These are phyloP conservation scores for Curvularia verruculosa DNA, from an alignment of 2,329 filamentous ascomycete species.

Conservation along the genomic window DNA sequence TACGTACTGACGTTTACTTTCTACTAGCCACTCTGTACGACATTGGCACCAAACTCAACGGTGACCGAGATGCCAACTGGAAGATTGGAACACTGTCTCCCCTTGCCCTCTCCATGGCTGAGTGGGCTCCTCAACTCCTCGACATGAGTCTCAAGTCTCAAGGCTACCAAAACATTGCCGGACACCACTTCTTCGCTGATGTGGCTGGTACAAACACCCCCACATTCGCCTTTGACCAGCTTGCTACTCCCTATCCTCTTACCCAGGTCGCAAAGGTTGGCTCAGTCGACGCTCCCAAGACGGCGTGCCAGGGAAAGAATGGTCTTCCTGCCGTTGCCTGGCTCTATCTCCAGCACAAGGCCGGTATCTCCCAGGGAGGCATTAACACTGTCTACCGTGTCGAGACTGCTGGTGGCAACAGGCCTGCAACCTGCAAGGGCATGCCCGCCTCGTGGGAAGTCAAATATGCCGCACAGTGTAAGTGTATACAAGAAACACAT, in stretches of 20 bases:
- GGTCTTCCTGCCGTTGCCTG: constrained; percentile 52
- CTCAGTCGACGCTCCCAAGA: constrained; percentile 58
- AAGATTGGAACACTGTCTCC: constrained; percentile 43
- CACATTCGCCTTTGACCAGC: constrained; percentile 62
- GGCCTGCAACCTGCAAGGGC: constrained; percentile 49
- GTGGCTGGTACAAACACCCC: constrained; percentile 51
- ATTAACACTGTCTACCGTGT: constrained; percentile 56
- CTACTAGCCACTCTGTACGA: constrained; percentile 46
- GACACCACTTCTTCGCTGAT: constrained; percentile 70
- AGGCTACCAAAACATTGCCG: constrained; percentile 55
- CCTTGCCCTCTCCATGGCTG: constrained; percentile 40
- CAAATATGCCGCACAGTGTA: constrained; percentile 52
- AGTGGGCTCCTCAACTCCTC: constrained; percentile 25
- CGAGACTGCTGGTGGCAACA: constrained; percentile 56
- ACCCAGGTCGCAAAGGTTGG: constrained; percentile 55
- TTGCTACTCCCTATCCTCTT: constrained; percentile 51
- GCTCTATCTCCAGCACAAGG: constrained; percentile 54
- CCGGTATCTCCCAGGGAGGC: constrained; percentile 46
- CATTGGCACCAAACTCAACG: constrained; percentile 41
- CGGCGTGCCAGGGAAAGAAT: constrained; percentile 48
- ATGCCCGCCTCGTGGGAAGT: constrained; percentile 45
- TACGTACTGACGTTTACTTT: constrained; percentile 17
- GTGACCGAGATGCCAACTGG: constrained; percentile 37
- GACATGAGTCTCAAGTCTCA: constrained; percentile 35
- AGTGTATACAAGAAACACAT: constrained; percentile 8